A percentile compares a stretch with the other conserved stretches of the same genome.
phyloP scores from a whole-genome alignment of 176 grass and related monocot genomes.

The Carex parvula region DNA sequence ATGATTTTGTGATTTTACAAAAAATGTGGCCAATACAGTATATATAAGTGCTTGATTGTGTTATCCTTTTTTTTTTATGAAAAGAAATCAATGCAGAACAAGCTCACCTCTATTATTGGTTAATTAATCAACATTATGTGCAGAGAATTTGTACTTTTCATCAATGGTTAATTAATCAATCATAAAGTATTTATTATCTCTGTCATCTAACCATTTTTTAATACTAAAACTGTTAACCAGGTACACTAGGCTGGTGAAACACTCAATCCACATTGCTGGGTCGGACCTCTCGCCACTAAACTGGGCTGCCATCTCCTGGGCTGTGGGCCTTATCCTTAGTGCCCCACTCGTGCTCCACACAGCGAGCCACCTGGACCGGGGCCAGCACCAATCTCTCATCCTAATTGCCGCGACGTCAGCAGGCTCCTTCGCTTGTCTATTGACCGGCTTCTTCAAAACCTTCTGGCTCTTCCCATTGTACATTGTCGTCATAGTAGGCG shows the following conservation, averaged over 20 bases:
- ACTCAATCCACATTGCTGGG: conserved; percentile 48
- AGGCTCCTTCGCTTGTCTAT: conserved; percentile 68
- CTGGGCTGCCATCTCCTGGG: conserved; percentile 89
- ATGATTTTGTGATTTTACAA: neutral
- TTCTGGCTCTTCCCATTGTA: conserved; percentile 81
- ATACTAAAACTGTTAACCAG: conserved; percentile 28
- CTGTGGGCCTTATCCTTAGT: conserved; percentile 48
- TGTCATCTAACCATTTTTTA: neutral
- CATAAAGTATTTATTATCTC: neutral
- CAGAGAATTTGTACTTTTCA: neutral
- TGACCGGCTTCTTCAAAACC: conserved; percentile 96
- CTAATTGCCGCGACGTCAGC: conserved; percentile 60
- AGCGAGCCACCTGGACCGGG: conserved; percentile 68
- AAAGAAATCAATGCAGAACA: neutral
- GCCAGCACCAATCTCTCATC: conserved; percentile 65
- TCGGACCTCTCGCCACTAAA: conserved; percentile 57
- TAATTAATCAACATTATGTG: neutral
- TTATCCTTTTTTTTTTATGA: neutral
- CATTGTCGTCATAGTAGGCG: conserved; percentile 50
- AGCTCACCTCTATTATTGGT: neutral
- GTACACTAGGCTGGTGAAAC: conserved; percentile 61
- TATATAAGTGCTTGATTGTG: neutral
- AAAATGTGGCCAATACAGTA: no score
- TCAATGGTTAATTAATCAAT: neutral
- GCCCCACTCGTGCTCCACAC: conserved; percentile 57